Evolutionary conservation across 106 monocot genomes (phyloP).

Genomic region (Dactylorhiza incarnata): DNA sequence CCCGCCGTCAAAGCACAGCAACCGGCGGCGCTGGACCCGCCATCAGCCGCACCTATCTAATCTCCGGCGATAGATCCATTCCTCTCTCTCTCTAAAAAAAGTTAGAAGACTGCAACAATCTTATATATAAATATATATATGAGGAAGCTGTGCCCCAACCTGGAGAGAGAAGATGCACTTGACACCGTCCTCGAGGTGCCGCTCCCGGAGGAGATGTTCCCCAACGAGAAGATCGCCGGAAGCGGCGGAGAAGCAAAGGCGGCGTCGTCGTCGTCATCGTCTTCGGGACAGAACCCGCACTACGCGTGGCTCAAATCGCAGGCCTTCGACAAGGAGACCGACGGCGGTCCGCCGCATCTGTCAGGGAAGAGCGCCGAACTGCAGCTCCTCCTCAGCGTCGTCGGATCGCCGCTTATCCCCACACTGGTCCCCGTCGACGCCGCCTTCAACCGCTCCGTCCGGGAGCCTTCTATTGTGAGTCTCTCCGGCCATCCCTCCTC

Average conservation of each 20-base stretch:
- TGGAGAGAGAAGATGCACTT: slow-evolving; percentile 68
- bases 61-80: not conserved
- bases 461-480: slow-evolving; percentile 74
- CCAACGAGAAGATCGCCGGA: not conserved
- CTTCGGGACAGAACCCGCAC: slow-evolving; percentile 21
- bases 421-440: slow-evolving; percentile 61
- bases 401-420: slow-evolving; percentile 79
- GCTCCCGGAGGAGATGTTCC: slow-evolving; percentile 81
- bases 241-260: slow-evolving; percentile 3
- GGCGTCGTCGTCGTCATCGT: not conserved
- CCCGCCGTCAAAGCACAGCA: too few relatives aligned
- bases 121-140: slow-evolving; percentile 32
- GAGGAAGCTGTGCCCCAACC: slow-evolving; percentile 81
- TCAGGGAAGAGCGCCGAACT: slow-evolving; percentile 60
- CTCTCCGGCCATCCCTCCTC: too few relatives aligned
- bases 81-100: not conserved
- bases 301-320: slow-evolving; percentile 57
- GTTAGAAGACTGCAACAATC: too few relatives aligned
- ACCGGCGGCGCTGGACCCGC: too few relatives aligned
- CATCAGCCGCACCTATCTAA: too few relatives aligned
- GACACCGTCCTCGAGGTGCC: slow-evolving; percentile 93
- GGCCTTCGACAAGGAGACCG: slow-evolving; percentile 34
- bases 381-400: slow-evolving; percentile 74
- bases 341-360: slow-evolving; percentile 5
- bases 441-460: slow-evolving; percentile 57